Conservation (phyloP, 2,329 filamentous ascomycete species). For the Penicillium sp. region DNA sequence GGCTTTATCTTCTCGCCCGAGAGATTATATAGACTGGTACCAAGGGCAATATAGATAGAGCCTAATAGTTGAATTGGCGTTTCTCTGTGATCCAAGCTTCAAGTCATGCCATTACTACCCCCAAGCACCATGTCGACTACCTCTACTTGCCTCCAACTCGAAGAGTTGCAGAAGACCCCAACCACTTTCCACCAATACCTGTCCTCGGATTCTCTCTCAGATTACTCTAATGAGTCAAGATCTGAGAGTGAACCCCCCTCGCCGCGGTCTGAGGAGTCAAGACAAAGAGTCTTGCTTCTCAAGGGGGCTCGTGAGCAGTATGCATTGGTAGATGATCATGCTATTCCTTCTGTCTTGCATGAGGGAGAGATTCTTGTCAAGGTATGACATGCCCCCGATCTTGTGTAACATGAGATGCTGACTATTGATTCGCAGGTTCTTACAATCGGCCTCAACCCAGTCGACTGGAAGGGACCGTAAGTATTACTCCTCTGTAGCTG, state of each 20-base stretch:
- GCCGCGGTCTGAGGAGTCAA: conserved; percentile 12
- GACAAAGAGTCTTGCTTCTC: conserved; percentile 53
- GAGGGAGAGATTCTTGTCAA: conserved; percentile 62
- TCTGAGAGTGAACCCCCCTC: background rate
- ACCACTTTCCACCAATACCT: conserved; percentile 19
- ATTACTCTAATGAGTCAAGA: conserved; percentile 4
- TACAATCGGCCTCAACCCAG: conserved; percentile 71
- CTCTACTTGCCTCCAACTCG: conserved; percentile 25
- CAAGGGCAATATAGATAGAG: conserved; percentile 18
- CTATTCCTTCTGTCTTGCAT: conserved; percentile 47
- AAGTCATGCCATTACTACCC: conserved; percentile 17
- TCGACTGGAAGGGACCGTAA: conserved; percentile 73
- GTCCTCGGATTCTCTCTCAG: conserved; percentile 6
- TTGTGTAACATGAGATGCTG: conserved; percentile 1
- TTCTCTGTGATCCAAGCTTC: conserved; percentile 1
- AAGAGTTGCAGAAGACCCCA: conserved; percentile 17
- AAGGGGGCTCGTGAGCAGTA: conserved; percentile 55
- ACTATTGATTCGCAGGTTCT: conserved; percentile 40
- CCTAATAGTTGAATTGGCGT: background rate
- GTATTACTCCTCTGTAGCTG: conserved; percentile 27
- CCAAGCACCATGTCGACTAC: conserved; percentile 28
- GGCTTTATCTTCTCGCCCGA: conserved; percentile 24
- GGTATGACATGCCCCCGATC: conserved; percentile 26
- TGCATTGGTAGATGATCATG: conserved; percentile 45
- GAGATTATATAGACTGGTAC: conserved; percentile 9